Base-by-base conservation (phyloP, 768 basidiomycete species). In the Lyophyllum shimeji region DNA sequence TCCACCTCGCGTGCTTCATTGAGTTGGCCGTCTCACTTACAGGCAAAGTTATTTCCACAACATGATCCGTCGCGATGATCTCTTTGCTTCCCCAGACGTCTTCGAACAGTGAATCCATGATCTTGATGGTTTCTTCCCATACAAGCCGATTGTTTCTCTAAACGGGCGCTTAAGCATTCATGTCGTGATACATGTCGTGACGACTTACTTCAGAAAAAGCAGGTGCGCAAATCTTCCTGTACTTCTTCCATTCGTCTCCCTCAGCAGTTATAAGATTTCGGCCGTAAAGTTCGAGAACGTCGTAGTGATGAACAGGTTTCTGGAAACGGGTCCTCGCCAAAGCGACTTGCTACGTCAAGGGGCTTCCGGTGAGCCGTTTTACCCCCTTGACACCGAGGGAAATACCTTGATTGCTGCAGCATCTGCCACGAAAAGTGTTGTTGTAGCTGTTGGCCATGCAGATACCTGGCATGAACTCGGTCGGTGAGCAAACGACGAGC, bases 211-310 rank as follows among this genome's bases (percentile, higher is more conserved):
- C 84, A 6, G 82, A 82, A 64, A 87, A 88, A 0, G 84, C 80
- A 17, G 85, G 84, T 1, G 82, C 83, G 17, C 79, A 71, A 40
- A 88, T 78, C 64, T 82, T 84, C 45, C 85, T 70, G 59, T 84
- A 85, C 27, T 78, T 78, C 65, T 85, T 85, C 86, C 86, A 89
- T 56, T 82, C 75, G 2, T 82, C 79, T 18, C 80, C 82, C 61
- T 88, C 86, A 0, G 82, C 81, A 2, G 76, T 78, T n/a, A 89
- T 77, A 43, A 88, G 82, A 58, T 88, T 90, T 6, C 64, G 63
- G 6, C 87, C 86, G 62, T 79, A 88, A 53, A 83, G 73, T 0
- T 68, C 57, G 17, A 88, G 67, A 15, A 72, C 58, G 1, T 45
- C 57, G 59, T 87, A 87, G 24, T 72, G 63, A 4, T 76, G 58